phyloP scores from a whole-genome alignment of 1,284 basidiomycete genomes.

The Termitomyces sp. region DNA sequence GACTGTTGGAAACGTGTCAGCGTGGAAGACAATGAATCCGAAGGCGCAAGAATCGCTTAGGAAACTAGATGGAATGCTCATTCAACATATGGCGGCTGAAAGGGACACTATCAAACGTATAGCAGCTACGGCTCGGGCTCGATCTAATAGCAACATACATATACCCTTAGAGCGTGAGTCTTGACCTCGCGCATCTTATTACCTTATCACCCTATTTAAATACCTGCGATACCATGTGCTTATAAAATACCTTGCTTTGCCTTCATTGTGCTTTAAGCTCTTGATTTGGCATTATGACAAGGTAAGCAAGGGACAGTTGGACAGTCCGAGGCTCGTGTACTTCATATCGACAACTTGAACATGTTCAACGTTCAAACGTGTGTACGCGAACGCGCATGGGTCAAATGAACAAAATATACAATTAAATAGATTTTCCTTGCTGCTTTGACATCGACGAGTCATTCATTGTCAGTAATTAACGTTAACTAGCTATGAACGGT shows the following conservation, averaged over 20 bases:
- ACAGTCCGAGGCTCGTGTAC: too few species aligned
- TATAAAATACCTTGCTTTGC: background rate
- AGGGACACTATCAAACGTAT: conserved; percentile 70
- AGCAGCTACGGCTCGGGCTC: conserved; percentile 34
- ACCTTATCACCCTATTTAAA: background rate
- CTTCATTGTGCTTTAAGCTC: too few species aligned
- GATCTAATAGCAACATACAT: conserved; percentile 17
- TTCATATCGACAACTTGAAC: background rate
- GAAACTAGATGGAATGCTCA: conserved; percentile 67
- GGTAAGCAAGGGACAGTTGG: background rate
- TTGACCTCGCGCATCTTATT: conserved; percentile 9
- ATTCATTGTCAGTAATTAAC: too few species aligned
- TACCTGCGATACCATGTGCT: conserved; percentile 3
- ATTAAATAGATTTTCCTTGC: too few species aligned
- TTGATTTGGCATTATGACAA: background rate
- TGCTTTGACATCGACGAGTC: too few species aligned
- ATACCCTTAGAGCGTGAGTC: conserved; percentile 16
- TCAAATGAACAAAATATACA: too few species aligned
- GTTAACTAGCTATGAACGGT: too few species aligned
- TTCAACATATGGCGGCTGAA: conserved; percentile 71
- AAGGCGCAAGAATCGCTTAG: conserved; percentile 49
- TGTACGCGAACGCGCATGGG: background rate
- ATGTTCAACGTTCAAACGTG: background rate
- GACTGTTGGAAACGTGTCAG: conserved; percentile 26
- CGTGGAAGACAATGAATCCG: conserved; percentile 32